Evolutionary conservation across 2,329 filamentous ascomycete species (phyloP).

Genomic region (Daldinia sp.): DNA sequence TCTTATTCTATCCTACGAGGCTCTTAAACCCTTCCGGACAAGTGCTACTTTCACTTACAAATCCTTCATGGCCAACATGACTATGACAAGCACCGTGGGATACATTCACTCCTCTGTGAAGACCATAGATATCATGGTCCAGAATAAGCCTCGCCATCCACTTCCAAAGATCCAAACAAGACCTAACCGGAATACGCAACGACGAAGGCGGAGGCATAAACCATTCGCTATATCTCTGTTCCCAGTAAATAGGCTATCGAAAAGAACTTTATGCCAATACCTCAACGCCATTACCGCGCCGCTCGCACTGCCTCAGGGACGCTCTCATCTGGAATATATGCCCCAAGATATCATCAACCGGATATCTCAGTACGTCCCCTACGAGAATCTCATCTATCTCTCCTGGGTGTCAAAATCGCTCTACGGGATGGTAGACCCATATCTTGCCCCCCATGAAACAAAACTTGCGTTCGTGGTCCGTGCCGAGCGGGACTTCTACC

Average conservation of each 20-base stretch:
- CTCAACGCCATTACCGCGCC: conserved; percentile 17
- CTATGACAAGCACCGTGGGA: background rate
- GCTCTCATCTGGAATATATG: conserved; percentile 23
- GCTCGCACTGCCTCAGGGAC: conserved; percentile 12
- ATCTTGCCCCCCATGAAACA: conserved; percentile 30
- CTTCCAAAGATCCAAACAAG: background rate
- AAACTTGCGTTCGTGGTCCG: conserved; percentile 35
- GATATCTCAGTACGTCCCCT: conserved; percentile 35
- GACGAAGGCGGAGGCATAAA: background rate
- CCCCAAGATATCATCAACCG: conserved; percentile 30
- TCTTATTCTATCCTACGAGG: background rate
- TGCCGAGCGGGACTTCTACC: conserved; percentile 39
- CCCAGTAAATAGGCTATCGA: conserved; percentile 8
- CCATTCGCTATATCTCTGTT: background rate
- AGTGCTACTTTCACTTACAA: background rate
- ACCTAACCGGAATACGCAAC: background rate
- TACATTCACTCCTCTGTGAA: background rate
- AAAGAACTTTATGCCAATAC: conserved; percentile 19
- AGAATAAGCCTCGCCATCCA: background rate
- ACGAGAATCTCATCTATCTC: conserved; percentile 37
- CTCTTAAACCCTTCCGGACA: background rate
- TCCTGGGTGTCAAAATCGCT: conserved; percentile 22
- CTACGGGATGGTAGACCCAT: conserved; percentile 27
- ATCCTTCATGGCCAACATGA: background rate
- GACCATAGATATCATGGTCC: background rate